Evolutionary conservation across 2,329 filamentous ascomycete genomes (phyloP), one percentile per base, ranked within the genome.

Genomic region (Aspergillus costaricaensis): DNA sequence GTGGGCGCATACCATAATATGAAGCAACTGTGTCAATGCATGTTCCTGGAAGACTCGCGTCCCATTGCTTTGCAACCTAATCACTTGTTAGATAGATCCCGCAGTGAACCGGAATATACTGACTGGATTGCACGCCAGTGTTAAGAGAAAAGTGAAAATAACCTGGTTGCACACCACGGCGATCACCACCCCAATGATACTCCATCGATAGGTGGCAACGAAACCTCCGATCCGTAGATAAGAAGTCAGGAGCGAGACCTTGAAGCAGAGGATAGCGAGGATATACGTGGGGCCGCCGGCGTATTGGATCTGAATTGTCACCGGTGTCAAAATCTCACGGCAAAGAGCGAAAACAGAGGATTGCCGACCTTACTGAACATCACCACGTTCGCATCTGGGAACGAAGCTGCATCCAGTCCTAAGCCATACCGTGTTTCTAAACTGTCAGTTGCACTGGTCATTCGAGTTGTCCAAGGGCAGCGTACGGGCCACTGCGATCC

Each of bases 211-310:
- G 3, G 57, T 41, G 0, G 72, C 71, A 2, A 74, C 71, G 1
- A 79, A 75, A 3, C 81, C 76, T 14, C 69, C 74, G 48, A 83
- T 80, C 1, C 81, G 78, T 0, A 82, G 64, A 25, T 83, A 83
- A 0, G 79, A 80, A 2, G 80, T 67, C 4, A 83, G 67, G 2
- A 83, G 67, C 39, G 80, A 79, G 19, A 81, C 70, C 58, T 83
- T 83, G 68, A 83, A 83, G 1, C 76, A 77, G 3, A 81, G 72
- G 23, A 83, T 55, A 21, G 65, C 67, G 25, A 74, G 61, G 2
- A 60, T 65, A 55, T 74, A 74, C 2, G 70, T 23, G 2, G 70
- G 70, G 4, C 70, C 70, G 17, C 70, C 68, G 10, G 57, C 59
- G 30, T 73, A 73, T 68, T 72, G 70, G 4, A 72, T 59, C 69